Evolutionary conservation across 305 asterid species (phyloP).

Genomic region (Striga hermonthica): DNA sequence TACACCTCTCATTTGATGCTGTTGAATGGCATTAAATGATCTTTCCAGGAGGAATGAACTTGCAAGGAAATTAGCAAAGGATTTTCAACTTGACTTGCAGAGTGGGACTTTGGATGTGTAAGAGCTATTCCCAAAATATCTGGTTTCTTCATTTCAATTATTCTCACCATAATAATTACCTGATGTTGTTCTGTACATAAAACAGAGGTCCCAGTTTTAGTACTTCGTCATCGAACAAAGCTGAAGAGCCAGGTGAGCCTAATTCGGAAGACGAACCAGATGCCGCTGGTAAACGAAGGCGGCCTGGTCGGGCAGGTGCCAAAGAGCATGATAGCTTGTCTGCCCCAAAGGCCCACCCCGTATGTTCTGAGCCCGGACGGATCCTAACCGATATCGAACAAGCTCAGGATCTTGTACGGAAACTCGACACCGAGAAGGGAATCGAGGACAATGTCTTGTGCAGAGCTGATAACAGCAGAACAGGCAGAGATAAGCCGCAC

Average conservation of each 20-base stretch:
- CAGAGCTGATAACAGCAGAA: slow-evolving; percentile 77
- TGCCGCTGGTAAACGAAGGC: slow-evolving; percentile 65
- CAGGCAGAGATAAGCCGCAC: slow-evolving; percentile 79
- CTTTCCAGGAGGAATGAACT: slow-evolving; percentile 76
- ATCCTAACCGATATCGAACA: slow-evolving; percentile 75
- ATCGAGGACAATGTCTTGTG: slow-evolving; percentile 80
- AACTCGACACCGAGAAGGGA: slow-evolving; percentile 86
- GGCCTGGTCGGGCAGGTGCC: slow-evolving; percentile 53
- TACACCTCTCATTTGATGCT: slow-evolving; percentile 11
- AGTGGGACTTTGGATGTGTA: slow-evolving; percentile 86
- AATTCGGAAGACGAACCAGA: slow-evolving; percentile 83
- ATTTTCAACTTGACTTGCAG: slow-evolving; percentile 88
- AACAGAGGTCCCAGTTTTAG: slow-evolving; percentile 74
- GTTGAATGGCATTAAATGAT: slow-evolving; percentile 18
- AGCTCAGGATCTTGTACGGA: slow-evolving; percentile 73
- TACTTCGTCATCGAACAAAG: slow-evolving; percentile 59
- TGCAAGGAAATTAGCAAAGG: slow-evolving; percentile 77
- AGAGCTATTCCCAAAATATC: slow-evolving; percentile 31
- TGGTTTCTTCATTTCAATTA: slow-evolving; percentile 7
- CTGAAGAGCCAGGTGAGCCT: slow-evolving; percentile 69
- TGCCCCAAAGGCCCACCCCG: slow-evolving; percentile 85
- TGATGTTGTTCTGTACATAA: slow-evolving; percentile 28
- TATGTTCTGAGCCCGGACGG: slow-evolving; percentile 72
- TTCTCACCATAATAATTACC: slow-evolving; percentile 22
- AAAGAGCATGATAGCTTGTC: slow-evolving; percentile 63